A percentile compares a stretch with the other conserved stretches of the same genome.
These are phyloP conservation scores for Penicillium decumbens DNA, from an alignment of 2,329 filamentous ascomycete genomes.

Conservation along the genomic window DNA sequence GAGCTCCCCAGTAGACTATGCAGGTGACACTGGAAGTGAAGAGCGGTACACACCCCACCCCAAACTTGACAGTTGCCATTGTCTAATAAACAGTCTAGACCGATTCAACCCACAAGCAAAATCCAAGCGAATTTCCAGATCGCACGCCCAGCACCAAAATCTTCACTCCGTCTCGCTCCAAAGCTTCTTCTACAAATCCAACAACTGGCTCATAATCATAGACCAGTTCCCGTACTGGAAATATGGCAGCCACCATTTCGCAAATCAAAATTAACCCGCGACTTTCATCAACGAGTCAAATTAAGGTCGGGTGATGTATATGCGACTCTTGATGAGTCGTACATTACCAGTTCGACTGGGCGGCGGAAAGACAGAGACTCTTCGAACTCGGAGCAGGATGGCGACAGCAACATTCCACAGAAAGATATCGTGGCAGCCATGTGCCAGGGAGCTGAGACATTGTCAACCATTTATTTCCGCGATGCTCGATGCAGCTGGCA, in stretches of 20 bases:
- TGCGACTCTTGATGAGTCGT: slow-evolving; percentile 27
- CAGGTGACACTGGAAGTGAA: slow-evolving; percentile 20
- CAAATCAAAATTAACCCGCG: slow-evolving; percentile 22
- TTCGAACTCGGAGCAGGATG: slow-evolving; percentile 1
- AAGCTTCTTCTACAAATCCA: slow-evolving; percentile 33
- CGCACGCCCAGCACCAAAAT: slow-evolving; percentile 31
- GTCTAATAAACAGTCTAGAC: not conserved
- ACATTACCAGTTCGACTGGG: slow-evolving; percentile 6
- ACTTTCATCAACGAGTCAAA: slow-evolving; percentile 21
- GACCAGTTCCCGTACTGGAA: slow-evolving; percentile 29
- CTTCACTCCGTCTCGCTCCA: slow-evolving; percentile 25
- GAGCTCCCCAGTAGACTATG: slow-evolving; percentile 15
- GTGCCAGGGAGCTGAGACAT: slow-evolving; percentile 6
- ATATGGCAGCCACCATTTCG: slow-evolving; percentile 29
- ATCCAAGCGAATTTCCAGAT: slow-evolving; percentile 28
- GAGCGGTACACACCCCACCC: slow-evolving; percentile 16
- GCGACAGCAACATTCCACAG: not conserved
- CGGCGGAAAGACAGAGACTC: not conserved
- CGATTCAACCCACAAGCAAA: slow-evolving; percentile 13
- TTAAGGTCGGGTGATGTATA: slow-evolving; percentile 28
- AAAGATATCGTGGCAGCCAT: slow-evolving; percentile 20
- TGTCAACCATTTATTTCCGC: slow-evolving; percentile 17
- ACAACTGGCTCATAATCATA: slow-evolving; percentile 23
- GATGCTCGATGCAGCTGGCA: slow-evolving; percentile 17
- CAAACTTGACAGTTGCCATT: not conserved